A percentile compares a stretch with the other conserved stretches of the same genome.
These are phyloP conservation scores for Pseudonitzschia delicatissima DNA, from an alignment of 108 stramenopile genomes.

Conservation along the genomic window DNA sequence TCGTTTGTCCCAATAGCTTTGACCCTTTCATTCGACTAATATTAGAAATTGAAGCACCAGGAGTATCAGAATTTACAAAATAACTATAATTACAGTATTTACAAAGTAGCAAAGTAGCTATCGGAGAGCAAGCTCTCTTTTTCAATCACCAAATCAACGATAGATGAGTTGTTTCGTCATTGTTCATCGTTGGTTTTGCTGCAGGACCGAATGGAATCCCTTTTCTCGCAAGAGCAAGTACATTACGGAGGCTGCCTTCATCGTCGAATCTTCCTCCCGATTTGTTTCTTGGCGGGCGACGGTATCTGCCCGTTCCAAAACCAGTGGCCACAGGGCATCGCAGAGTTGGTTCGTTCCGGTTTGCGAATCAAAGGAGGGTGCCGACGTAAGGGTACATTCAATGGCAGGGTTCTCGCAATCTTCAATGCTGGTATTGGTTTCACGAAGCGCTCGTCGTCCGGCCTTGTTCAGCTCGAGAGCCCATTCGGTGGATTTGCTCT, in stretches of 20 bases:
- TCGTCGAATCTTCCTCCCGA: background rate
- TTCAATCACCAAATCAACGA: too few relatives aligned
- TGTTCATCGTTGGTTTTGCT: background rate
- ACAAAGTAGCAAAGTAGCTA: too few relatives aligned
- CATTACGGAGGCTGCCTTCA: slow-evolving; percentile 4
- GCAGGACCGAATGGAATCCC: slow-evolving; percentile 3
- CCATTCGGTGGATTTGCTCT: slow-evolving; percentile 4
- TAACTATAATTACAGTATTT: too few relatives aligned
- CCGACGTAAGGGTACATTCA: background rate
- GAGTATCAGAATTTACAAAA: too few relatives aligned
- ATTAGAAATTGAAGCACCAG: too few relatives aligned
- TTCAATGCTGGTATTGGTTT: background rate
- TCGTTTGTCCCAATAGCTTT: too few relatives aligned
- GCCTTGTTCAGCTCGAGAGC: slow-evolving; percentile 15
- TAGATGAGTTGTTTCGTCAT: too few relatives aligned
- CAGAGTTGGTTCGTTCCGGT: background rate
- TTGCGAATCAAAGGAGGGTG: background rate
- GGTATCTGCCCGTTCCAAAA: slow-evolving; percentile 8
- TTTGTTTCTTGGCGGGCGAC: background rate
- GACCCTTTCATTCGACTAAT: too few relatives aligned
- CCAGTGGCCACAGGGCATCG: background rate
- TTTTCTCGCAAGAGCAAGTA: slow-evolving; percentile 2
- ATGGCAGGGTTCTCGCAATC: slow-evolving; percentile 4
- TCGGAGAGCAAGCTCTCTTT: too few relatives aligned
- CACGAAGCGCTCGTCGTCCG: slow-evolving; percentile 7